Percentiles rank a stretch among this genome's conserved stretches.
phyloP scores from a whole-genome alignment of 2,329 filamentous ascomycete species.

The Fusarium praegraminearum region DNA sequence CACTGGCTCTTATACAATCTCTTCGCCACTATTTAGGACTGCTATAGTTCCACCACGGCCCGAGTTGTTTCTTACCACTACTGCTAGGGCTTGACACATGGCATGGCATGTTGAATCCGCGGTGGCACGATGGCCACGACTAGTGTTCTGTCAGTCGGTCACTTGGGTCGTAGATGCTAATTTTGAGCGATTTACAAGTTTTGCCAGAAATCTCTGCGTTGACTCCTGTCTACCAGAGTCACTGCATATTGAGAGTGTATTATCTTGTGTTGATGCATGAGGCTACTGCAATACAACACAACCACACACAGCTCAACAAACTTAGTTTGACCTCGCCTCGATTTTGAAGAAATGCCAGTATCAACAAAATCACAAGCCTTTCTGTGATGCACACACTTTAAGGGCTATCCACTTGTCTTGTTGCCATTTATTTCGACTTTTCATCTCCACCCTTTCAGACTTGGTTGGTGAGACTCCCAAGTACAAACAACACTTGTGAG shows the following conservation, averaged over 20 bases:
- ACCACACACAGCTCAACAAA: neutral
- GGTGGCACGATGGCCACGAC: slow-evolving; percentile 6
- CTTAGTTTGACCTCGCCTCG: neutral
- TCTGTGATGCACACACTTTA: slow-evolving; percentile 35
- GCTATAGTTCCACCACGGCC: slow-evolving; percentile 9
- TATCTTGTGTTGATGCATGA: neutral
- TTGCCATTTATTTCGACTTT: slow-evolving; percentile 1
- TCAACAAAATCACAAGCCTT: neutral
- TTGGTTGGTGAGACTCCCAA: slow-evolving; percentile 12
- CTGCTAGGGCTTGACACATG: slow-evolving; percentile 1
- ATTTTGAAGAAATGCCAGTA: neutral
- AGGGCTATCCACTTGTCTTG: slow-evolving; percentile 17
- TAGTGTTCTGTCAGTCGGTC: slow-evolving; percentile 10
- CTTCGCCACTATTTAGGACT: slow-evolving; percentile 14
- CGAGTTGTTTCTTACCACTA: slow-evolving; percentile 5
- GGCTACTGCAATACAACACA: neutral
- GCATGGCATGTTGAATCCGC: slow-evolving; percentile 1
- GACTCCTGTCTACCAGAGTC: too few relatives aligned
- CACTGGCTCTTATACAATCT: neutral
- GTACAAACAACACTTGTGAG: neutral
- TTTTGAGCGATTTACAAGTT: slow-evolving; percentile 25
- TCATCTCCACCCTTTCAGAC: neutral
- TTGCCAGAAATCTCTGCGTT: neutral
- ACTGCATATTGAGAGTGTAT: neutral
- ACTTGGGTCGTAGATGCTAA: neutral